phyloP scores from a whole-genome alignment of 768 basidiomycete species.

The Trametes sanguinea region DNA sequence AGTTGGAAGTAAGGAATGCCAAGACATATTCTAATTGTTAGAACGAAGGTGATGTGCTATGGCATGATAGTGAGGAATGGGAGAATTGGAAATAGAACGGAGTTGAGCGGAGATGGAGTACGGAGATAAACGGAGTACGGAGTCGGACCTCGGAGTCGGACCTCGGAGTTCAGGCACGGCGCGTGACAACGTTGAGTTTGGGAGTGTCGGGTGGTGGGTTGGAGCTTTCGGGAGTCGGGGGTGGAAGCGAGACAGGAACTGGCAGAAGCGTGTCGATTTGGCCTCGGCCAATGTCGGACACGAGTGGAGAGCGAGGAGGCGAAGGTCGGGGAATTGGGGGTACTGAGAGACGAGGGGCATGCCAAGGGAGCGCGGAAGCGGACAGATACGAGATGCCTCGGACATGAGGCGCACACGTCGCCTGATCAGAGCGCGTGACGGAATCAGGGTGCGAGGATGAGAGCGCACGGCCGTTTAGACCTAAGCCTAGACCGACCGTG shows the following conservation, averaged over 20 bases:
- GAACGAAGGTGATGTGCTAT: no score
- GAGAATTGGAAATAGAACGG: no score
- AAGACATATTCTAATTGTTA: no score
- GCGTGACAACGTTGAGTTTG: background rate
- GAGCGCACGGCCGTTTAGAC: constrained; percentile 20
- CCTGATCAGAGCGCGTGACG: background rate
- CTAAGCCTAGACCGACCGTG: constrained; percentile 29
- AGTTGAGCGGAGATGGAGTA: no score
- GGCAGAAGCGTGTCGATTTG: background rate
- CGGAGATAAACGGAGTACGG: no score
- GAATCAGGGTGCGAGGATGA: background rate
- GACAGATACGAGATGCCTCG: background rate
- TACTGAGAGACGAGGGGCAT: constrained; percentile 6
- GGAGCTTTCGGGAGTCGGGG: background rate
- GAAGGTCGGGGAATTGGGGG: background rate
- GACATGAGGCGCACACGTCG: background rate
- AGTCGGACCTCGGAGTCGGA: no score
- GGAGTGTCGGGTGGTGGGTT: background rate
- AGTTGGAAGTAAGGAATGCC: no score
- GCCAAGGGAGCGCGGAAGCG: background rate
- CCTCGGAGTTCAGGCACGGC: no score
- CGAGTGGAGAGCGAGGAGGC: background rate
- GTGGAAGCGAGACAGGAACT: background rate
- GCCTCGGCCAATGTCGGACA: constrained; percentile 3
- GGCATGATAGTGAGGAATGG: no score